A percentile compares a stretch with the other conserved stretches of the same genome.
Conservation (phyloP, 108 stramenopile genomes). For the Asterionellopsis glacialis region DNA sequence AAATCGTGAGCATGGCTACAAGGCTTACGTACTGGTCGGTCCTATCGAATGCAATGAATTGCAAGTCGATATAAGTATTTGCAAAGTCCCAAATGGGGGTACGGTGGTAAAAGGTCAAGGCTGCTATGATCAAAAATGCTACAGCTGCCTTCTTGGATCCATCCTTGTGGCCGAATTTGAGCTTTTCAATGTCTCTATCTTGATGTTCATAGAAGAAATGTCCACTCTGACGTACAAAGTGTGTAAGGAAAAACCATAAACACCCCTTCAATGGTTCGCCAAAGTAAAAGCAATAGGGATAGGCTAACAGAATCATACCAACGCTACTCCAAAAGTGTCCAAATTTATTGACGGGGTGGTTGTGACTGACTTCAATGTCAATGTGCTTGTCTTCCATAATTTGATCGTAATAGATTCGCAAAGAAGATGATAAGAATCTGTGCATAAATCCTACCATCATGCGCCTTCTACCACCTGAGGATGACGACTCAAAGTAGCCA, state of each 20-base stretch:
- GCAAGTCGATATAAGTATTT: too few species aligned
- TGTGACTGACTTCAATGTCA: constrained; percentile 51
- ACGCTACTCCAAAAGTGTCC: constrained; percentile 50
- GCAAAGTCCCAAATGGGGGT: too few species aligned
- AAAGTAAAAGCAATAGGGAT: constrained; percentile 29
- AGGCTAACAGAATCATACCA: constrained; percentile 42
- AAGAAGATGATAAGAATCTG: constrained; percentile 28
- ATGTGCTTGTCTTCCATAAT: constrained; percentile 55
- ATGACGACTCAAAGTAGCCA: constrained; percentile 43
- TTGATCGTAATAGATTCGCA: constrained; percentile 28
- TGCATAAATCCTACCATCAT: constrained; percentile 5
- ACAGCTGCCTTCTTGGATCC: constrained; percentile 43
- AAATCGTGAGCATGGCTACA: constrained; percentile 42
- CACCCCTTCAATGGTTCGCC: constrained; percentile 39
- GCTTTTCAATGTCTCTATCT: constrained; percentile 53
- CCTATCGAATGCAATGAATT: too few species aligned
- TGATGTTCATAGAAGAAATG: constrained; percentile 60
- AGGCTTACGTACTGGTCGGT: constrained; percentile 39
- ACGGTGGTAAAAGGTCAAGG: too few species aligned
- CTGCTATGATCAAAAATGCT: too few species aligned
- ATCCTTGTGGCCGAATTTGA: constrained; percentile 57
- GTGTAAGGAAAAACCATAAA: constrained; percentile 40
- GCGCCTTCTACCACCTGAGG: constrained; percentile 2
- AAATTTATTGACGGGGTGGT: constrained; percentile 54
- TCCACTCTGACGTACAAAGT: constrained; percentile 39